phyloP scores from a whole-genome alignment of 495 filamentous ascomycete genomes.

The Rostrohypoxylon terebratum region DNA sequence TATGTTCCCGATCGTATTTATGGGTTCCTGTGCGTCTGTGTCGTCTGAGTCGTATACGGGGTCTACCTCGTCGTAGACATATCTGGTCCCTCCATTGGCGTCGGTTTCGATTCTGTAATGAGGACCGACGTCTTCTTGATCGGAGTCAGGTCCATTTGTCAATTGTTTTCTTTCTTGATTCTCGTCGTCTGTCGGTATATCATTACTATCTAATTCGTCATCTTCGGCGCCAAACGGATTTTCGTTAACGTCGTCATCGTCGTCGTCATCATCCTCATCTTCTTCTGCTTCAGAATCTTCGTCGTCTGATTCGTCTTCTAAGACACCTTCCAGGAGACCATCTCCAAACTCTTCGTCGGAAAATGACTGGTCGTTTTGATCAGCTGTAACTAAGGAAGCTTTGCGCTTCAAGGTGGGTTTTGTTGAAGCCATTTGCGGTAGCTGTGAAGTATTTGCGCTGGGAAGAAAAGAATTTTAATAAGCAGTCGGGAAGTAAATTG shows the following conservation, averaged over 20 bases:
- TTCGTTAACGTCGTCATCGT: conserved; percentile 50
- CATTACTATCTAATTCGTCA: conserved; percentile 67
- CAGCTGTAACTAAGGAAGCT: conserved; percentile 49
- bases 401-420: conserved; percentile 59
- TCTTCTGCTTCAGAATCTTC: conserved; percentile 54
- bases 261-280: conserved; percentile 51
- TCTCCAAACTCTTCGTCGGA: conserved; percentile 75
- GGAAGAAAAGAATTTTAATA: conserved; percentile 10
- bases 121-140: conserved; percentile 58
- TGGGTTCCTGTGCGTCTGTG: conserved; percentile 79
- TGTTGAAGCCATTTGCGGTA: conserved; percentile 54
- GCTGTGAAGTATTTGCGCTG: conserved; percentile 13
- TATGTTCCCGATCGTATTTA: conserved; percentile 96
- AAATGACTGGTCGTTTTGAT: conserved; percentile 53
- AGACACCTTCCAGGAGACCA: conserved; percentile 71
- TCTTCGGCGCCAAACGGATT: conserved; percentile 58
- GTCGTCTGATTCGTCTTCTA: conserved; percentile 63
- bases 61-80: conserved; percentile 85
- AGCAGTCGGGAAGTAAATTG: conserved; percentile 10
- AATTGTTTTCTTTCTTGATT: conserved; percentile 54
- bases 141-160: conserved; percentile 34
- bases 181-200: conserved; percentile 67
- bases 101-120: conserved; percentile 70
- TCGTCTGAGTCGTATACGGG: conserved; percentile 97
- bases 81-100: conserved; percentile 65